Percentiles rank a stretch among this genome's conserved stretches.
phyloP scores from a whole-genome alignment of 208 protist genomes.

The Wallacemonas sp. region DNA sequence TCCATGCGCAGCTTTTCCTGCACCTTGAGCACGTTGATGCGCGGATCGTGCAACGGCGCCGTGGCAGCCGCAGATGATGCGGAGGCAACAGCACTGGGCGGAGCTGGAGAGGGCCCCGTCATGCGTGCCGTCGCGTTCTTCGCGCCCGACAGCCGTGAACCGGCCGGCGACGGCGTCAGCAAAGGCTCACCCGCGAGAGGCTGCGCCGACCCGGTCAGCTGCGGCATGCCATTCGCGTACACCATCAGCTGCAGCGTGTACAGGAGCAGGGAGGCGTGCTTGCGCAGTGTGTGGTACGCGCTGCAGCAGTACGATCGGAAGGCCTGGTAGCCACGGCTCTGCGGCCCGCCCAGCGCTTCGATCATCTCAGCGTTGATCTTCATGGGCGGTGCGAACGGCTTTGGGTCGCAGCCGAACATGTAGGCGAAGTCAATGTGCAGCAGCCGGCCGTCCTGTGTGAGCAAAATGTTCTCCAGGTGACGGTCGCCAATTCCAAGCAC shows the following conservation, averaged over 20 bases:
- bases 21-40: slow-evolving; percentile 78
- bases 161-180: background rate
- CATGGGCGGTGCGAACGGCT: slow-evolving; percentile 97
- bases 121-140: background rate
- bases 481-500: slow-evolving; percentile 97
- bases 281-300: slow-evolving; percentile 96
- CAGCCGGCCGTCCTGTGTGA: slow-evolving; percentile 91
- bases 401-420: slow-evolving; percentile 97
- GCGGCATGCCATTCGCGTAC: slow-evolving; percentile 78
- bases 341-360: slow-evolving; percentile 76
- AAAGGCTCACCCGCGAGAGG: slow-evolving; percentile 13
- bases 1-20: slow-evolving; percentile 94
- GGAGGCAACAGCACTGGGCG: background rate
- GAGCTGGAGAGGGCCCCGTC: no score
- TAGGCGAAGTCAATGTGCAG: slow-evolving; percentile 99
- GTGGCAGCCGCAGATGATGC: slow-evolving; percentile 14
- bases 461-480: slow-evolving; percentile 96
- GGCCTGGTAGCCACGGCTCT: slow-evolving; percentile 68
- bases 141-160: background rate
- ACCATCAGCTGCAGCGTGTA: slow-evolving; percentile 94
- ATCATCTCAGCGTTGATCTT: slow-evolving; percentile 94
- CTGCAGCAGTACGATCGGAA: slow-evolving; percentile 93
- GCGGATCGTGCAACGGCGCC: slow-evolving; percentile 40
- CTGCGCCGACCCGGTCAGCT: slow-evolving; percentile 49
- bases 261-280: slow-evolving; percentile 93